Percentiles rank a stretch among this genome's conserved stretches.
phyloP scores from a whole-genome alignment of 352 stramenopile genomes.

The Bremia lactucae region DNA sequence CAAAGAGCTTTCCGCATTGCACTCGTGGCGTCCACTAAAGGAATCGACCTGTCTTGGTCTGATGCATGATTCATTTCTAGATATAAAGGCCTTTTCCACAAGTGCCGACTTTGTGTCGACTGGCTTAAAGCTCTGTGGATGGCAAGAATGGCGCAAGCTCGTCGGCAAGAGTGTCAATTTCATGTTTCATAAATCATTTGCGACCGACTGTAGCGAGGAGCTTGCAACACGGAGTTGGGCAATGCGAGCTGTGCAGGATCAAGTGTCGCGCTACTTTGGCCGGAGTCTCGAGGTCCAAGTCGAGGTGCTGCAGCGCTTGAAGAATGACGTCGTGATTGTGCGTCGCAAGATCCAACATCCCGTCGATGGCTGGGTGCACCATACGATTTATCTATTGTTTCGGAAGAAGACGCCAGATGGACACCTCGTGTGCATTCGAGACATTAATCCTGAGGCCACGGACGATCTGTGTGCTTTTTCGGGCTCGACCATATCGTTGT shows the following conservation, averaged over 20 bases:
- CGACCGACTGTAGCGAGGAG: slow-evolving; percentile 40
- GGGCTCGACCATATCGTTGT: slow-evolving; percentile 5
- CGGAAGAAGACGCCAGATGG: slow-evolving; percentile 54
- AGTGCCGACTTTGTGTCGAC: slow-evolving; percentile 41
- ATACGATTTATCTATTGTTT: slow-evolving; percentile 66
- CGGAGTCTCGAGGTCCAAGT: slow-evolving; percentile 40
- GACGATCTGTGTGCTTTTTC: slow-evolving; percentile 24
- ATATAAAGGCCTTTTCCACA: slow-evolving; percentile 37
- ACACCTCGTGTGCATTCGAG: slow-evolving; percentile 56
- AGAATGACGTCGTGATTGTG: slow-evolving; percentile 42
- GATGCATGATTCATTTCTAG: slow-evolving; percentile 40
- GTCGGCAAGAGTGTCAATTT: slow-evolving; percentile 44
- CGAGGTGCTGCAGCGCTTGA: slow-evolving; percentile 40
- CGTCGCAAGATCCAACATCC: slow-evolving; percentile 45
- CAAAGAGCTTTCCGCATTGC: slow-evolving; percentile 17
- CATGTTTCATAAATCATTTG: slow-evolving; percentile 50
- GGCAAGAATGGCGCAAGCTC: slow-evolving; percentile 48
- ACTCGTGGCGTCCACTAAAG: slow-evolving; percentile 29
- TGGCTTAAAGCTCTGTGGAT: slow-evolving; percentile 46
- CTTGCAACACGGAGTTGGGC: slow-evolving; percentile 37
- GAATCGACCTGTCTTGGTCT: slow-evolving; percentile 29
- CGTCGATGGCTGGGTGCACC: slow-evolving; percentile 43
- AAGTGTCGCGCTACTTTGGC: slow-evolving; percentile 46
- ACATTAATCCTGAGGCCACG: slow-evolving; percentile 39
- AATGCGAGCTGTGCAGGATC: slow-evolving; percentile 43